Conservation (phyloP, 139 green algal species). For the Limnomonas spitsbergensis region DNA sequence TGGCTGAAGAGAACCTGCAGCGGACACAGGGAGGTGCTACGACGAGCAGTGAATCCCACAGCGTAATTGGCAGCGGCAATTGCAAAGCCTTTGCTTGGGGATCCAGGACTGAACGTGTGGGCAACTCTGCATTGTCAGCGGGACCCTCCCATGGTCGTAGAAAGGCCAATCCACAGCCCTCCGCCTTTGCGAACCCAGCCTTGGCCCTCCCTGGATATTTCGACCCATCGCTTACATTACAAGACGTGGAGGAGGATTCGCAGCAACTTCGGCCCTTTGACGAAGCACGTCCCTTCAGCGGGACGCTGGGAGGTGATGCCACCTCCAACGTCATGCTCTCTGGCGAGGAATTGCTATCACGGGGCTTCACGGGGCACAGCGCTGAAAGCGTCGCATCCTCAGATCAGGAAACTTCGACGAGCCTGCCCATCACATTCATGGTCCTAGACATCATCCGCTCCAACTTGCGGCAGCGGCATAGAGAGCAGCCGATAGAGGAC, state of each 20-base stretch:
- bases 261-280: neutral
- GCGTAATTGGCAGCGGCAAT: neutral
- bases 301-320: neutral
- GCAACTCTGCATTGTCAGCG: neutral
- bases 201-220: neutral
- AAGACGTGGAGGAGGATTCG: neutral
- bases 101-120: neutral
- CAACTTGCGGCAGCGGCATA: neutral
- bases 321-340: neutral
- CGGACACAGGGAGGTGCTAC: neutral
- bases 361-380: neutral
- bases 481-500: neutral
- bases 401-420: neutral
- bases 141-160: neutral
- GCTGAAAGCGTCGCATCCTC: neutral
- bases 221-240: neutral
- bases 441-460: neutral
- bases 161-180: neutral
- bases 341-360: neutral
- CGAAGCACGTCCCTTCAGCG: neutral
- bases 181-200: neutral
- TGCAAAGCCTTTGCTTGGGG: neutral
- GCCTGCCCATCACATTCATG: slow-evolving; percentile 3
- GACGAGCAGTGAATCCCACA: neutral
- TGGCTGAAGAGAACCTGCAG: slow-evolving; percentile 2